Base-by-base conservation (phyloP, 495 filamentous ascomycete species). In the Podospora fimiseda region DNA sequence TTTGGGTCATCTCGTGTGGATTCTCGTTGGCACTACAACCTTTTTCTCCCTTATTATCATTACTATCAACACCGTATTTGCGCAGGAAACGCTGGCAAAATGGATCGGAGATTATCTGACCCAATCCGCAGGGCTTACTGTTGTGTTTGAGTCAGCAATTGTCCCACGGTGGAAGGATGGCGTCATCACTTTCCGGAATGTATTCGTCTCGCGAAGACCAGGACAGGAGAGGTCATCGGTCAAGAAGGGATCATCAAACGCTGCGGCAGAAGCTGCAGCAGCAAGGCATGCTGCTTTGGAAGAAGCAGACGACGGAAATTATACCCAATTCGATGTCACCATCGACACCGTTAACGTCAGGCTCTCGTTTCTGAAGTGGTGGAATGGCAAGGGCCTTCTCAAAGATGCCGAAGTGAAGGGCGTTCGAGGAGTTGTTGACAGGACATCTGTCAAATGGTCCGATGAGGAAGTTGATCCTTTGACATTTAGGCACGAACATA, bases 101-200 rank as follows among this genome's bases (percentile, higher is more conserved):
- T 94, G 88, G 85, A 79, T 97, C 36, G 93, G 93, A 2, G 95
- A 97, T 67, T 96, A 97, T 67, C 76, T 98, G 3, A 98, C 93
- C 2, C 87, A 88, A 60, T 95, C 90, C 16, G 93, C 92, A 33
- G 93, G 93, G 2, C 71, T 96, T n/a, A 93, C 91, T 55, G 88
- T 98, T 36, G 86, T 98, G 19, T 98, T 98, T 64, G 93, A 98
- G 68, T 96, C 90, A 54, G 93, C 93, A 13, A 95, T 98, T 59
- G 93, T 97, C 13, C 93, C 93, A 9, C 89, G 86, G 61, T 98
- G 93, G 93, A 85, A 80, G 57, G 84, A 89, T 61, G 90, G 90
- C 9, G 90, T 95, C 19, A 98, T 98, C 54, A 89, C 89, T 0
- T 95, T 98, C 72, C 87, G 89, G 61, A 96, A 96, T 64, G 93